Base-by-base conservation (phyloP, 805 yeast genomes). In the Peterozyma xylosa region DNA sequence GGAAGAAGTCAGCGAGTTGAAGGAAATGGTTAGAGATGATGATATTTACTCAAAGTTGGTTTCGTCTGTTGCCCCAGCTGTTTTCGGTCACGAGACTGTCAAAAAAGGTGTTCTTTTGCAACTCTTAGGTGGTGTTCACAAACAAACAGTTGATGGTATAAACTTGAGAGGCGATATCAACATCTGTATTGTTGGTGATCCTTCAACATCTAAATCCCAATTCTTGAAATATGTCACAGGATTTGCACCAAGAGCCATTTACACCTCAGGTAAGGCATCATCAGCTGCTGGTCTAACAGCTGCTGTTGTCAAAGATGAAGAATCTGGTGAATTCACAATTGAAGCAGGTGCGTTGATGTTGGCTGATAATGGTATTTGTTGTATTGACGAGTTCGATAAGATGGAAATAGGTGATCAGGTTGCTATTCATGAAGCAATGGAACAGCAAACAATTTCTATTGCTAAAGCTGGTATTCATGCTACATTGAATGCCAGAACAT, bases 341-440 rank as follows among this genome's bases (percentile, higher is more conserved):
- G 99, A 91, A 62, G 99, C 99, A 2, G 99, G 99, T 60, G 99
- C 99, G 2, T 70, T 93, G 46, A 93, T 93, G 97, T 72, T 93
- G 51, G 98, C 99, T 1, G 99, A 93, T 66, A 93, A 91, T 59
- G 99, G 99, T 49, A 86, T 93, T 48, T 93, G 99, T 74, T 95
- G 96, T 55, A 93, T 93, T 63, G 99, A 93, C 63, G 99, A 93
- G 68, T 93, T 93, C 55, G 99, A 93, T 61, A 93, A 93, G 69
- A 93, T 93, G 99, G 97, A 91, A 63, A 64, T 90, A 37, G 66
- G 81, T 1, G 98, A 93, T 65, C 98, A 93, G 66, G 98, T 93
- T 44, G 98, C 98, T 3, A 91, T 93, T 68, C 99, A 93, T 67
- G 99, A 93, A 68, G 99, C 98, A 18, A 93, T 93, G 99, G 99